Evolutionary conservation across 129 eudicot genomes (phyloP), one percentile per base, ranked within the genome.

Genomic region (Lactuca saligna): DNA sequence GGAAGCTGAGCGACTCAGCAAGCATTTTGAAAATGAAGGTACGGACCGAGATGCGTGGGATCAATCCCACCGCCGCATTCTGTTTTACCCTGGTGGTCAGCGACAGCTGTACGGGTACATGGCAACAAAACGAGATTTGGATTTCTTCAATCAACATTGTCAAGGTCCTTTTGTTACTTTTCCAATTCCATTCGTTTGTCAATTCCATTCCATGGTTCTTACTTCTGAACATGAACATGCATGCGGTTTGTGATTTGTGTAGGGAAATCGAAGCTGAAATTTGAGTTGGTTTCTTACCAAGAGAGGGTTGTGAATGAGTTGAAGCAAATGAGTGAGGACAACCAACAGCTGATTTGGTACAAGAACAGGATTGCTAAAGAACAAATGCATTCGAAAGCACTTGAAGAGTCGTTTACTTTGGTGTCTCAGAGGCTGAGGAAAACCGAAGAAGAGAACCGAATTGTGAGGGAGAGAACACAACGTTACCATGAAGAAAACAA

Each of bases 1-100:
- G 17, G 96, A 92, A 78, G 98, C 96, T 38, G 95, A 84, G 48
- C 91, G 95, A n/a, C 63, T 92, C 1, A 82, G 92, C 77, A 81
- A 81, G 68, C 87, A 86, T 71, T 92, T 92, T 17, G 84, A 82
- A 68, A 82, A 80, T 3, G 69, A 74, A 31, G 78, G 84, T 4
- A 78, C 85, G 0, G 84, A 85, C 15, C 77, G 95, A 66, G 67
- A 69, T 38, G 91, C 83, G 7, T 88, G 91, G 97, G 84, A 31
- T 32, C 8, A 25, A 25, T 25, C 29, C 29, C 29, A 60, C 12
- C 44, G 11, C 44, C 65, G 17, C 1, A 60, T 17, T 1, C 57
- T 57, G 4, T 79, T 81, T 63, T 58, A 50, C 70, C 65, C 85
- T 54, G 91, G 96, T 3, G 91, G 89, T 5, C 68, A 73, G 70